Evolutionary conservation across 768 basidiomycete genomes (phyloP).

Genomic region (Trametes punicea): DNA sequence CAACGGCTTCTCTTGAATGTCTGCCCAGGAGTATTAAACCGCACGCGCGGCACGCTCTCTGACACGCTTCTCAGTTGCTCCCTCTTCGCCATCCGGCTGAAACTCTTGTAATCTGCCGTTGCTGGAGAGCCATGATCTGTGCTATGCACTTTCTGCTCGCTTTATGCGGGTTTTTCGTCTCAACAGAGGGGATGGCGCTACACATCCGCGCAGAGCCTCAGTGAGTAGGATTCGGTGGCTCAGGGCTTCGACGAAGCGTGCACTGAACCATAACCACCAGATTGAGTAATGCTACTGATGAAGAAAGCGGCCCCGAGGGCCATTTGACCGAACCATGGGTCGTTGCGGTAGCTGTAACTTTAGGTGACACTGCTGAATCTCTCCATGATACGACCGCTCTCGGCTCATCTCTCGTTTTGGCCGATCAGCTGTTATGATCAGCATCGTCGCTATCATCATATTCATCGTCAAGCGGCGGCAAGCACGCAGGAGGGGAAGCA

Average conservation of each 20-base stretch:
- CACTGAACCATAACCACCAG: neutral
- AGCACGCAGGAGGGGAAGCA: constrained; percentile 1
- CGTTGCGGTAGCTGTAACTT: constrained; percentile 26
- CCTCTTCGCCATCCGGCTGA: neutral
- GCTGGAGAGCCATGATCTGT: too few relatives aligned
- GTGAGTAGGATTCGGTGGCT: neutral
- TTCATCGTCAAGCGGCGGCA: constrained; percentile 15
- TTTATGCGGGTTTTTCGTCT: too few relatives aligned
- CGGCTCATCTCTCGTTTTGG: too few relatives aligned
- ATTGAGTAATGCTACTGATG: neutral
- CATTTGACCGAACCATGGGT: constrained; percentile 30
- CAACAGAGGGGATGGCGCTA: too few relatives aligned
- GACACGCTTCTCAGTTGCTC: too few relatives aligned
- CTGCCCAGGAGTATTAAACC: constrained; percentile 11
- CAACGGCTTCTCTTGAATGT: constrained; percentile 10
- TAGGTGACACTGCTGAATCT: constrained; percentile 20
- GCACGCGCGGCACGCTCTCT: neutral
- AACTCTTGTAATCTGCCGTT: neutral
- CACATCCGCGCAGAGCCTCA: neutral
- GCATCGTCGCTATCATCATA: constrained; percentile 3
- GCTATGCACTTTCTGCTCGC: too few relatives aligned
- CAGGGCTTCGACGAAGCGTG: neutral
- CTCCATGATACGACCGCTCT: too few relatives aligned
- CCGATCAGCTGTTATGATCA: constrained; percentile 12
- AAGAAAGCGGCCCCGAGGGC: constrained; percentile 15